Conservation (phyloP, 148 eudicot species). For the Chenopodium formosanum region DNA sequence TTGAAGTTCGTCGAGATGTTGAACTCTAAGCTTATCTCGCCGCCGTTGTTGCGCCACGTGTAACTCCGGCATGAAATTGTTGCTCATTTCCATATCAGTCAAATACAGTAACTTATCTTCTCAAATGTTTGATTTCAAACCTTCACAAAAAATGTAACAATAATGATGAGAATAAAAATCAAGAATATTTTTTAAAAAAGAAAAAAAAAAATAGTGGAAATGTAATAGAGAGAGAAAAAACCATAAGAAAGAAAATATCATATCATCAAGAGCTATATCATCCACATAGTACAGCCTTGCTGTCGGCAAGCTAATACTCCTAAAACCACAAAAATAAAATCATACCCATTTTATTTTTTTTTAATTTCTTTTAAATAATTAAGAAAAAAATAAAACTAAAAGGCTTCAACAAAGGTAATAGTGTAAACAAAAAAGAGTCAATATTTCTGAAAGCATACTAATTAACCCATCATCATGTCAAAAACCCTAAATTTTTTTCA, state of each 20-base stretch:
- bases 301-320: slow-evolving; percentile 9
- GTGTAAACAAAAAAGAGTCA: not conserved
- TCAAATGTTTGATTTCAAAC: not conserved
- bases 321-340: not conserved
- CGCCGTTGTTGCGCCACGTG: slow-evolving; percentile 63
- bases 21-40: slow-evolving; percentile 55
- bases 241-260: not conserved
- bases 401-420: not conserved
- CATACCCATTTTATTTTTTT: not conserved
- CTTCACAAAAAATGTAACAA: not conserved
- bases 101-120: too few relatives aligned
- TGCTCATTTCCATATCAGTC: slow-evolving; percentile 30
- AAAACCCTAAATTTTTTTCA: slow-evolving; percentile 5
- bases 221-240: slow-evolving; percentile 1
- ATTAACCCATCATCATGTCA: not conserved
- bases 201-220: not conserved
- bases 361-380: not conserved
- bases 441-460: not conserved
- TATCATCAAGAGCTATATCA: not conserved
- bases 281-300: slow-evolving; percentile 13
- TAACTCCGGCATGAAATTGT: slow-evolving; percentile 22
- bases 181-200: too few relatives aligned
- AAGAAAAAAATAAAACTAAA: not conserved
- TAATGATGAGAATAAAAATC: not conserved
- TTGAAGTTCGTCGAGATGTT: slow-evolving; percentile 18